Conservation (phyloP, 2,329 filamentous ascomycete genomes). For the Aspergillus novofumigatus region DNA sequence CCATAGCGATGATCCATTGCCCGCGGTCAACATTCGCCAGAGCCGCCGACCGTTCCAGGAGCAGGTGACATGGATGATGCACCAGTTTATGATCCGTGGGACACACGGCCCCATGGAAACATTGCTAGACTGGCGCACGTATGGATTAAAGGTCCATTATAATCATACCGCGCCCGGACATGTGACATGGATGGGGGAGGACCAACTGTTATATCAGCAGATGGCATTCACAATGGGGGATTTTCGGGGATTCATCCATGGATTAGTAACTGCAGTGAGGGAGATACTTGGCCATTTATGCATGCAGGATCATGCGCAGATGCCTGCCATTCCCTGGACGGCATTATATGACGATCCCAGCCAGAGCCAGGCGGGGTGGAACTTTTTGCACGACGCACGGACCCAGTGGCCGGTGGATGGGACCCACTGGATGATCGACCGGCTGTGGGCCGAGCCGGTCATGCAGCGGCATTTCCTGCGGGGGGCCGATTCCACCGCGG, state of each 20-base stretch:
- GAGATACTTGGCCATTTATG: neutral
- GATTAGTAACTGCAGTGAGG: neutral
- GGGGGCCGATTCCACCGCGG: neutral
- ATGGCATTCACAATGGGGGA: slow-evolving; percentile 4
- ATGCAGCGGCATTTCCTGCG: neutral
- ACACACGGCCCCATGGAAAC: too few relatives aligned
- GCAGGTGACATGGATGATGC: neutral
- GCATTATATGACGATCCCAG: slow-evolving; percentile 3
- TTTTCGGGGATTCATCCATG: neutral
- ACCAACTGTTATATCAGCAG: slow-evolving; percentile 2
- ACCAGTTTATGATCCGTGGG: slow-evolving; percentile 1
- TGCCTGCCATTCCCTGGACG: neutral
- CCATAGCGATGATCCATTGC: neutral
- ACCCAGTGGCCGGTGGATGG: neutral
- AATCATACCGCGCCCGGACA: slow-evolving; percentile 1
- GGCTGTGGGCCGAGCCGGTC: neutral
- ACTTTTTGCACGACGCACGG: slow-evolving; percentile 1
- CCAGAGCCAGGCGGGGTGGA: neutral
- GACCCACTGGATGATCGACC: neutral
- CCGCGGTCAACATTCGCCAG: neutral
- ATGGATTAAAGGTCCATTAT: slow-evolving; percentile 7
- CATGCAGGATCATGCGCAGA: neutral
- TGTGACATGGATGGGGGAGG: neutral
- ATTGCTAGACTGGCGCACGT: neutral
- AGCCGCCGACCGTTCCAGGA: neutral